phyloP scores from a whole-genome alignment of 1,139 yeast genomes.

The Wickerhamomyces sp. region DNA sequence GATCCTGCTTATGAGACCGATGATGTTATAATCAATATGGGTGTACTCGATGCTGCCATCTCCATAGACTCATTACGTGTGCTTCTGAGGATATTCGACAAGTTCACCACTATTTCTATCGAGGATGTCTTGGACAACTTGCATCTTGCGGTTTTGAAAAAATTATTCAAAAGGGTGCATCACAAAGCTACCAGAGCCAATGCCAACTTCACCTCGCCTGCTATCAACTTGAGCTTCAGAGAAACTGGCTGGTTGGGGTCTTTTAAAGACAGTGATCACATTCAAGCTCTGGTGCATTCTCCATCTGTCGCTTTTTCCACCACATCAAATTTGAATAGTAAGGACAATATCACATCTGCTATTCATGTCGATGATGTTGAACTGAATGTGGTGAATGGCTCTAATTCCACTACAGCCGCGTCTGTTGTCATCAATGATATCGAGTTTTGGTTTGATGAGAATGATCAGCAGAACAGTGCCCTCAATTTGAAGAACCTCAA shows the following conservation, averaged over 20 bases:
- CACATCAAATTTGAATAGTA: background rate
- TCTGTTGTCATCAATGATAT: constrained; percentile 25
- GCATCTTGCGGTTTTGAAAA: constrained; percentile 54
- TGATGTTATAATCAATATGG: constrained; percentile 48
- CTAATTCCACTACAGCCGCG: constrained; percentile 12
- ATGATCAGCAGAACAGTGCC: constrained; percentile 29
- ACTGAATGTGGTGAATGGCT: constrained; percentile 1
- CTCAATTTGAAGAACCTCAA: constrained; percentile 31
- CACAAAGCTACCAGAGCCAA: constrained; percentile 38
- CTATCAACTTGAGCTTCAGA: constrained; percentile 22
- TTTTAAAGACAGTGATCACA: background rate
- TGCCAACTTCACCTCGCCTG: constrained; percentile 47
- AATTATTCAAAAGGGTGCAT: constrained; percentile 34
- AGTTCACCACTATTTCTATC: constrained; percentile 35
- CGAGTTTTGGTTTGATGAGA: constrained; percentile 39
- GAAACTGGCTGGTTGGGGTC: background rate
- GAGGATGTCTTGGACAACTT: constrained; percentile 55
- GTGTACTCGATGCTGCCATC: constrained; percentile 34
- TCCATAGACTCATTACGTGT: constrained; percentile 34
- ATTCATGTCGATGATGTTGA: constrained; percentile 9
- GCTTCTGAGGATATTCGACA: constrained; percentile 30
- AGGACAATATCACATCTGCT: constrained; percentile 7
- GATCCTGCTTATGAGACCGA: constrained; percentile 49
- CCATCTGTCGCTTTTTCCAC: background rate
- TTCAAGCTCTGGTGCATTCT: constrained; percentile 3